Base-by-base conservation (phyloP, 306 rosid genomes). In the Glycine tomentella region DNA sequence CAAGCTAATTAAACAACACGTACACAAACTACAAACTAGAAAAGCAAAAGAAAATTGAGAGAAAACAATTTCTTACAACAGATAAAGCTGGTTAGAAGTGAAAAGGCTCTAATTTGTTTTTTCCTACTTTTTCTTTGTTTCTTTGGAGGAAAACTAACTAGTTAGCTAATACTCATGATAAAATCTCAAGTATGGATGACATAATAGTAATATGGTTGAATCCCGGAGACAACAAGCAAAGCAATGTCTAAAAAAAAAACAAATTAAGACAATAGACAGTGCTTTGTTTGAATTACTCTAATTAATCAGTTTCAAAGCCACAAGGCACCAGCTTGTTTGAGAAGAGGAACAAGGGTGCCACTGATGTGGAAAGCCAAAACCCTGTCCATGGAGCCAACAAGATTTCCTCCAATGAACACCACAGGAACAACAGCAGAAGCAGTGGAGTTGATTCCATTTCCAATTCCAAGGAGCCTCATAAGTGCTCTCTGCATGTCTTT, bases 341-440 rank as follows among this genome's bases (percentile, higher is more conserved):
- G 97, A 79, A 92, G 98, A 17, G 97, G 98, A 31, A 95, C 95
- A 9, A 95, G 95, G 4, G 95, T 63, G 66, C 98, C 97, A 72
- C 87, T 91, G 49, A 92, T 91, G 48, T 95, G 98, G 5, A 95
- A 92, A 11, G 97, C 97, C 93, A 95, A 85, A 72, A 95, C 97
- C 78, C 87, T 88, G 75, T 95, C 97, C 93, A 92, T 90, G 48
- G 94, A 79, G 0, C 98, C 98, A 12, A 95, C 79, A 0, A 95
- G 92, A 7, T 95, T 95, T 0, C 98, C 98, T 0, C 98, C 98
- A 20, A 95, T 82, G 84, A 95, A 95, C 3, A 95, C 95, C 0
- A 90, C 91, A 8, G 98, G 97, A 2, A 92, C 89, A 0, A 80
- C 74, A 42, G 93, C 5, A 5, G 74, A 4, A 0, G 87, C 66